A percentile compares a stretch with the other conserved stretches of the same genome.
Evolutionary conservation across 345 rosid species (phyloP).

Genomic region (Gossypium australe): DNA sequence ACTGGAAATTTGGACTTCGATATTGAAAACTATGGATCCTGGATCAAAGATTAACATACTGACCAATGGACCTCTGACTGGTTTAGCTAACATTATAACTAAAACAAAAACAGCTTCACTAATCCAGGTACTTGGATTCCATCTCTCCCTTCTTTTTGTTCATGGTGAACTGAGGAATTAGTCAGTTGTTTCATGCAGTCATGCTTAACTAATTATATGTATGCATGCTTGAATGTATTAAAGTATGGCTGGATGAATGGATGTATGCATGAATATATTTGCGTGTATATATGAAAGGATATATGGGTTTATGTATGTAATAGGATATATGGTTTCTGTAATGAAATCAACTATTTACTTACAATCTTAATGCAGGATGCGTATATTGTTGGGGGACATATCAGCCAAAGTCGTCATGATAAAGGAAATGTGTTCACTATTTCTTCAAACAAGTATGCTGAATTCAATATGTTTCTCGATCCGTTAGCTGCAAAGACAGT

Average conservation of each 20-base stretch:
- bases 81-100: conserved; percentile 57
- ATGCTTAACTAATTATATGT: not conserved
- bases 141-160: not conserved
- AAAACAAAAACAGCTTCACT: conserved; percentile 30
- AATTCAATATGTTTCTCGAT: conserved; percentile 85
- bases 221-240: not conserved
- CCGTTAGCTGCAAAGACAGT: conserved; percentile 77
- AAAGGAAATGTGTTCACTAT: conserved; percentile 52
- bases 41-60: conserved; percentile 59
- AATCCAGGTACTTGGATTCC: conserved; percentile 46
- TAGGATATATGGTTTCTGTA: not conserved
- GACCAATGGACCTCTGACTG: conserved; percentile 84
- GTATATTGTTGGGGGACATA: conserved; percentile 78
- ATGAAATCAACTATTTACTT: not conserved
- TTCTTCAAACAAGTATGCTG: conserved; percentile 52
- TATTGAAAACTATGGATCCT: conserved; percentile 29
- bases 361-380: conserved; percentile 48
- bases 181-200: not conserved
- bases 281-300: not conserved
- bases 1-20: conserved; percentile 62
- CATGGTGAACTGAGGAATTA: not conserved
- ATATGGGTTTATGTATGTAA: not conserved
- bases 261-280: not conserved
- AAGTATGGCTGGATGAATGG: not conserved
- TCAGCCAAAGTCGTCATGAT: conserved; percentile 29